Conservation (phyloP, 805 yeast species). For the Candida pseudoglaebosa region DNA sequence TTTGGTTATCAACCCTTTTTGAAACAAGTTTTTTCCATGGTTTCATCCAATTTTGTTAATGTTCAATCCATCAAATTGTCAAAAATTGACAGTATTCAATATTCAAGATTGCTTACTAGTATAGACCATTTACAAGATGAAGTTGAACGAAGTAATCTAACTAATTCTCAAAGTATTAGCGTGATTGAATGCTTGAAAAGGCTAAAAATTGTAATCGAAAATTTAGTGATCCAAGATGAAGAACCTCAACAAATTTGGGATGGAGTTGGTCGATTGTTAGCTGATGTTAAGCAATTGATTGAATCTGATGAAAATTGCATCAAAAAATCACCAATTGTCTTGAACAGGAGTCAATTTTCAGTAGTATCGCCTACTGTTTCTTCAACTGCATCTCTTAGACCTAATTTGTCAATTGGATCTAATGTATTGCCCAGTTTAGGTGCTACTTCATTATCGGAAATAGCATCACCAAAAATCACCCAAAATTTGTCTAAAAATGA, state of each 20-base stretch:
- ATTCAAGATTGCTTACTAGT: background rate
- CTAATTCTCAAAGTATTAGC: background rate
- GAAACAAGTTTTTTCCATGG: background rate
- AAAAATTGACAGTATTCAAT: background rate
- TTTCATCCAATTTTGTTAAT: background rate
- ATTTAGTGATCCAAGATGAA: background rate
- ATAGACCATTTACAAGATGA: background rate
- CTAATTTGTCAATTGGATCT: background rate
- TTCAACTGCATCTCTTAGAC: background rate
- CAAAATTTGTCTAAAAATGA: background rate
- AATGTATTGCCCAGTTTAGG: background rate
- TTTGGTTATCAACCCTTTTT: background rate
- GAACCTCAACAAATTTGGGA: background rate
- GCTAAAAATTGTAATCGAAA: background rate
- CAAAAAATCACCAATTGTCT: no score
- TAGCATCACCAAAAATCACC: background rate
- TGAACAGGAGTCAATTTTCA: background rate
- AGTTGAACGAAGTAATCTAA: background rate
- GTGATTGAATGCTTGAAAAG: background rate
- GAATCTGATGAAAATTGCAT: background rate
- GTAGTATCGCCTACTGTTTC: background rate
- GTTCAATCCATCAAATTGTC: background rate
- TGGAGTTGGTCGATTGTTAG: background rate
- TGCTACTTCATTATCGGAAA: background rate
- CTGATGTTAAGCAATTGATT: background rate